Percentiles rank a stretch among this genome's conserved stretches.
Evolutionary conservation across 148 eudicot species (phyloP).

Genomic region (Dysphania ambrosioides): DNA sequence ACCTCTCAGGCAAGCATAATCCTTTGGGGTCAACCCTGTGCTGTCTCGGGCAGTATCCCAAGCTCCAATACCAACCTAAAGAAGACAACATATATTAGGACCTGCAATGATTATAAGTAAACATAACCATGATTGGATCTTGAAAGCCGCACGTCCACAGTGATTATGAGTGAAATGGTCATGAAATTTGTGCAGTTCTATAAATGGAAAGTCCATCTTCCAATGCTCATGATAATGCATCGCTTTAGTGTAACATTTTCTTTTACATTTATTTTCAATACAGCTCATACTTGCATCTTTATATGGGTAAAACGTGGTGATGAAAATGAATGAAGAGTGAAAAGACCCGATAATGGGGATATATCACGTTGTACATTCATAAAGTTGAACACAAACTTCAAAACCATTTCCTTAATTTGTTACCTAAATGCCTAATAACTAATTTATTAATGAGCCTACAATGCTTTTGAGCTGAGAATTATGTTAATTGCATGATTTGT

Average conservation of each 20-base stretch:
- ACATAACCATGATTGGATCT: neutral
- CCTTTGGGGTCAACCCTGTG: constrained; percentile 74
- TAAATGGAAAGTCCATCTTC: neutral
- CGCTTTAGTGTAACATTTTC: neutral
- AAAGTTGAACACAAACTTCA: neutral
- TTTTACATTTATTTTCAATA: neutral
- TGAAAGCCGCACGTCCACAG: neutral
- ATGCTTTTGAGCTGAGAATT: too few species aligned
- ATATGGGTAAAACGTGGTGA: neutral
- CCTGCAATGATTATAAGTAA: neutral
- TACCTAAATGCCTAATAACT: neutral
- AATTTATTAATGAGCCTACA: too few species aligned
- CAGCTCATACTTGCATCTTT: neutral
- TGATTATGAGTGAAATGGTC: neutral
- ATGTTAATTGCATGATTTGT: too few species aligned
- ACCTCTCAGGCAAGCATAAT: constrained; percentile 74
- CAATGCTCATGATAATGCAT: neutral
- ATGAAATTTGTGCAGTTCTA: neutral
- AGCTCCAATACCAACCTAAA: constrained; percentile 81
- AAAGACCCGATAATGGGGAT: neutral
- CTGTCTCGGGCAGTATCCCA: constrained; percentile 70
- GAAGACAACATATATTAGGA: constrained; percentile 9
- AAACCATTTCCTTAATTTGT: neutral
- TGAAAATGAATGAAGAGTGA: neutral
- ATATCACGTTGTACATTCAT: neutral